Percentiles rank a stretch among this genome's conserved stretches.
Conservation (phyloP, 768 basidiomycete species). For the Panaeolus papilionaceus region DNA sequence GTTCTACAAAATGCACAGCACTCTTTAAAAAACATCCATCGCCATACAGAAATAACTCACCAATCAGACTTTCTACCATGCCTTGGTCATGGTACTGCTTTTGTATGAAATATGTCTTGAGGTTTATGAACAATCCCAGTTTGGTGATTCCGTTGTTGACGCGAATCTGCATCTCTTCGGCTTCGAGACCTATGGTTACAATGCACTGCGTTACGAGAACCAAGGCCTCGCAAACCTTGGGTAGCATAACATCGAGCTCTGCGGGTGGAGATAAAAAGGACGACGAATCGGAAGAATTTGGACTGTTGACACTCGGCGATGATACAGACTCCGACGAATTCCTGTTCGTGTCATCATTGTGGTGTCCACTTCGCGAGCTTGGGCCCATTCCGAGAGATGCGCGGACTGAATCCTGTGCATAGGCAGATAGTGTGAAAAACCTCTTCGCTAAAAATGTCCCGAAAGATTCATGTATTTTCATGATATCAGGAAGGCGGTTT, state of each 20-base stretch:
- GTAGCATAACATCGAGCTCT: conserved; percentile 72
- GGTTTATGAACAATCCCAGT: conserved; percentile 30
- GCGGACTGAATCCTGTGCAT: conserved; percentile 59
- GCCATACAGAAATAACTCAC: conserved; percentile 41
- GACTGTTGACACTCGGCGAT: conserved; percentile 20
- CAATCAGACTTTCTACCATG: conserved; percentile 62
- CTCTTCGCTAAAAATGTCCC: conserved; percentile 64
- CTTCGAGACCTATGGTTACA: conserved; percentile 64
- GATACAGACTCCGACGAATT: conserved; percentile 22
- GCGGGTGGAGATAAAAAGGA: conserved; percentile 31
- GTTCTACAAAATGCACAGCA: conserved; percentile 49
- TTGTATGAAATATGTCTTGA: conserved; percentile 52
- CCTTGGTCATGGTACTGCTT: conserved; percentile 49
- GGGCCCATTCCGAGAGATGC: conserved; percentile 46
- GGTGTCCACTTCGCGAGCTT: conserved; percentile 13
- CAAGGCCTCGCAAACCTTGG: conserved; percentile 81
- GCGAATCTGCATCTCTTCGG: conserved; percentile 39
- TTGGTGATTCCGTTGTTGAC: conserved; percentile 25
- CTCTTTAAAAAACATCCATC: conserved; percentile 18
- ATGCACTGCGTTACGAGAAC: conserved; percentile 82
- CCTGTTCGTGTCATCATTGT: not conserved
- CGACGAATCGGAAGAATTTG: conserved; percentile 21
- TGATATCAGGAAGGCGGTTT: conserved; percentile 35
- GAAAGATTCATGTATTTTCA: conserved; percentile 48
- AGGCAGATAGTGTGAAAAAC: conserved; percentile 67